These are phyloP conservation scores for Ceratocystis variospora DNA, from an alignment of 2,329 filamentous ascomycete genomes.

Conservation along the genomic window DNA sequence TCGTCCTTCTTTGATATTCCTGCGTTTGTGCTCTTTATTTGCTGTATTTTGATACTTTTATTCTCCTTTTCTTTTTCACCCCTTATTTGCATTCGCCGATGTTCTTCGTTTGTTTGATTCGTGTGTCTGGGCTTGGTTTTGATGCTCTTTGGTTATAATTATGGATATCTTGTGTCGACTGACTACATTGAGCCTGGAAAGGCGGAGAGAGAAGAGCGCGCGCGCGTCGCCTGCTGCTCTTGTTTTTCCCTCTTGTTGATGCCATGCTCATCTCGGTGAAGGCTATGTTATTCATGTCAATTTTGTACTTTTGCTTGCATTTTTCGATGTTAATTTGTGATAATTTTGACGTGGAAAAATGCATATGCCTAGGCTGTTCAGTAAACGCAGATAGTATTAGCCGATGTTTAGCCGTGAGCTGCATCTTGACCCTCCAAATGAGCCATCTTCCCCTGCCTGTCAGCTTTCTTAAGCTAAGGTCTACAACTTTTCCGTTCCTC, in stretches of 20 bases:
- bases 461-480: too few relatives aligned
- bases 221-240: too few relatives aligned
- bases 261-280: too few relatives aligned
- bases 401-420: background rate
- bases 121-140: background rate
- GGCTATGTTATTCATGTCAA: too few relatives aligned
- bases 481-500: too few relatives aligned
- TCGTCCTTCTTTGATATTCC: background rate
- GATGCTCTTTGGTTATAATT: too few relatives aligned
- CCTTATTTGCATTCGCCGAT: conserved; percentile 14
- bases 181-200: too few relatives aligned
- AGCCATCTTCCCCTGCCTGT: background rate
- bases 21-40: conserved; percentile 12
- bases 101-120: conserved; percentile 20
- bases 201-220: too few relatives aligned
- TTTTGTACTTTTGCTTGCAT: too few relatives aligned
- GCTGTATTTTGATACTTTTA: conserved; percentile 19
- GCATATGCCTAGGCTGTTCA: background rate
- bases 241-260: too few relatives aligned
- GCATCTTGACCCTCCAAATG: background rate
- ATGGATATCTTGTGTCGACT: too few relatives aligned
- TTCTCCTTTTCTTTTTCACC: conserved; percentile 1
- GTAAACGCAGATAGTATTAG: background rate
- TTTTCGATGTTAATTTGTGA: too few relatives aligned
- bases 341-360: background rate